A percentile compares a stretch with the other conserved stretches of the same genome.
phyloP scores from a whole-genome alignment of 495 filamentous ascomycete species.

The Cercophora samala region DNA sequence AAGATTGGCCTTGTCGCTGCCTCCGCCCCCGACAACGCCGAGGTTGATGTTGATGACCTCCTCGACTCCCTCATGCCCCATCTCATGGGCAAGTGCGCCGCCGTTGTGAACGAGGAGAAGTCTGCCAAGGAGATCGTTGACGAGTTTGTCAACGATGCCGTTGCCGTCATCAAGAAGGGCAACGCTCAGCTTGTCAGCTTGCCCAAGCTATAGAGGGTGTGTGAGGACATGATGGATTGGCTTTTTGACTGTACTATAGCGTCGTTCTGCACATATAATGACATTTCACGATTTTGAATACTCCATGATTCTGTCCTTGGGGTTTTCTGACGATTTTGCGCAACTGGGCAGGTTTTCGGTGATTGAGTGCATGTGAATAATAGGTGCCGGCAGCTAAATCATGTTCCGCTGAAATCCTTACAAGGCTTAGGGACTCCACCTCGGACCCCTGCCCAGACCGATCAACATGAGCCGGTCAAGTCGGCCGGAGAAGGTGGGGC shows the following conservation, averaged over 20 bases:
- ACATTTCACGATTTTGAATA: slow-evolving; percentile 13
- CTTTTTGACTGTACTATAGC: slow-evolving; percentile 9
- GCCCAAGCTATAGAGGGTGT: slow-evolving; percentile 17
- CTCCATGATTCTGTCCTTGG: not conserved
- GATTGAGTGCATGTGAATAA: too few species aligned
- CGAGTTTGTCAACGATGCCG: slow-evolving; percentile 85
- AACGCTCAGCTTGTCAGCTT: slow-evolving; percentile 18
- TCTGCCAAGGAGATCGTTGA: slow-evolving; percentile 89
- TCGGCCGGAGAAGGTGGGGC: slow-evolving; percentile 11
- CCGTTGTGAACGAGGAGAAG: slow-evolving; percentile 91
- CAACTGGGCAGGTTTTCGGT: too few species aligned
- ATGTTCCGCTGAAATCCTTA: not conserved
- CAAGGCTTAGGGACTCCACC: not conserved
- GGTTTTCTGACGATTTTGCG: not conserved
- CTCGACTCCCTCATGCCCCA: slow-evolving; percentile 89
- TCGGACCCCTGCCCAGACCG: not conserved
- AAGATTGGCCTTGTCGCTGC: slow-evolving; percentile 61
- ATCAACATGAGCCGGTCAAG: not conserved
- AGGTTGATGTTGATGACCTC: slow-evolving; percentile 60
- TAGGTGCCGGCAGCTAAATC: too few species aligned
- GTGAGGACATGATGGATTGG: not conserved
- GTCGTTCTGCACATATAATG: slow-evolving; percentile 3
- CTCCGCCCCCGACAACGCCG: slow-evolving; percentile 58
- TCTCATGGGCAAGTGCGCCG: slow-evolving; percentile 95
- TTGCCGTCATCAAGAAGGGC: slow-evolving; percentile 35